phyloP scores from a whole-genome alignment of 176 grass and related monocot species.

The Musa schizocarpa region DNA sequence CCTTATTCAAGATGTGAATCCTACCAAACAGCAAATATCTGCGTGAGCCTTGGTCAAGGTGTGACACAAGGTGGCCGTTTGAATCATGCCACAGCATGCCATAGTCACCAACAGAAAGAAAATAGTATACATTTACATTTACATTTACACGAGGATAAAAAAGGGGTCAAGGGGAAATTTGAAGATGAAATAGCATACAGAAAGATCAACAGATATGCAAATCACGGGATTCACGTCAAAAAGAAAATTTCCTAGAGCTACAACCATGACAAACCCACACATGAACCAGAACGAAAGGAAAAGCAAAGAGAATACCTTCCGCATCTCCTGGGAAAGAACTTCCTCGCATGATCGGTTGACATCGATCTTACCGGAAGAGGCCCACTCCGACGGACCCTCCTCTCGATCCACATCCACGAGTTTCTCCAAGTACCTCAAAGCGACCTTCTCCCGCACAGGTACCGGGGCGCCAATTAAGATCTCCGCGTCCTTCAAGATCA shows the following conservation, averaged over 20 bases:
- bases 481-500: constrained; percentile 17
- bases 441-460: constrained; percentile 22
- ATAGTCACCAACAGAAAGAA: background rate
- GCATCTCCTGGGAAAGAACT: constrained; percentile 23
- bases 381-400: background rate
- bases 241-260: background rate
- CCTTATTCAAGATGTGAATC: too few relatives aligned
- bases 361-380: background rate
- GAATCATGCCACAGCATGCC: background rate
- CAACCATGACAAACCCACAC: background rate
- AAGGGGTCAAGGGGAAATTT: background rate
- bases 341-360: constrained; percentile 18
- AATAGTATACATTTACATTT: background rate
- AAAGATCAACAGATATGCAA: background rate
- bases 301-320: constrained; percentile 12
- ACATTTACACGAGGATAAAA: background rate
- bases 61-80: background rate
- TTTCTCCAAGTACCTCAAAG: constrained; percentile 32
- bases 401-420: background rate
- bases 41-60: background rate
- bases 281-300: background rate
- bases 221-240: background rate
- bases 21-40: too few relatives aligned
- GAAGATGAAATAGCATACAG: background rate
- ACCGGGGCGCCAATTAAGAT: constrained; percentile 19